phyloP scores from a whole-genome alignment of 257 asterid genomes.

The Solanum neorickii region DNA sequence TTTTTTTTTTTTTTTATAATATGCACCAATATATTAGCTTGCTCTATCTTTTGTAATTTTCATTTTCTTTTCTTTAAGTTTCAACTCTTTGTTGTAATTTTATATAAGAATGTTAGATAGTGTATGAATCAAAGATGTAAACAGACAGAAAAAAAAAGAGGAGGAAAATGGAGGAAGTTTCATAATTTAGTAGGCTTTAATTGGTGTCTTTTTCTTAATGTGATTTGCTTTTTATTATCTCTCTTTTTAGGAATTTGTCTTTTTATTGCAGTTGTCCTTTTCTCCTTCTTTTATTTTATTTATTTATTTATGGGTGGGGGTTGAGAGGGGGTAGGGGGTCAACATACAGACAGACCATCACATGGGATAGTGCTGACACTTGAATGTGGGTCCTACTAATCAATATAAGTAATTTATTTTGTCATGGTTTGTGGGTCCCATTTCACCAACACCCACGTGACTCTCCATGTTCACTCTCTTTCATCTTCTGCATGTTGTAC shows the following conservation, averaged over 20 bases:
- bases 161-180: neutral
- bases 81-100: neutral
- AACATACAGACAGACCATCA: neutral
- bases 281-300: neutral
- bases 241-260: conserved; percentile 1
- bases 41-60: neutral
- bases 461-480: conserved; percentile 1
- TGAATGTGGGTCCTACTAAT: neutral
- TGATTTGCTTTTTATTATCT: neutral
- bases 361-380: conserved; percentile 2
- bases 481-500: neutral
- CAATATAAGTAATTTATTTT: neutral
- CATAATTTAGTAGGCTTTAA: neutral
- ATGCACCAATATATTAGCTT: neutral
- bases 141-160: neutral
- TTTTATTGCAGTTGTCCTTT: neutral
- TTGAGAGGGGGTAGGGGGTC: neutral
- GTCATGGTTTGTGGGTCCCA: neutral
- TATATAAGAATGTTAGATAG: neutral
- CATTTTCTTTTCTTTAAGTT: no score
- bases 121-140: neutral
- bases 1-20: neutral
- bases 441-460: neutral
- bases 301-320: neutral
- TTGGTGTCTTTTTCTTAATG: neutral